phyloP scores from a whole-genome alignment of 2,329 filamentous ascomycete species.

The Tolypocladium amazonense region DNA sequence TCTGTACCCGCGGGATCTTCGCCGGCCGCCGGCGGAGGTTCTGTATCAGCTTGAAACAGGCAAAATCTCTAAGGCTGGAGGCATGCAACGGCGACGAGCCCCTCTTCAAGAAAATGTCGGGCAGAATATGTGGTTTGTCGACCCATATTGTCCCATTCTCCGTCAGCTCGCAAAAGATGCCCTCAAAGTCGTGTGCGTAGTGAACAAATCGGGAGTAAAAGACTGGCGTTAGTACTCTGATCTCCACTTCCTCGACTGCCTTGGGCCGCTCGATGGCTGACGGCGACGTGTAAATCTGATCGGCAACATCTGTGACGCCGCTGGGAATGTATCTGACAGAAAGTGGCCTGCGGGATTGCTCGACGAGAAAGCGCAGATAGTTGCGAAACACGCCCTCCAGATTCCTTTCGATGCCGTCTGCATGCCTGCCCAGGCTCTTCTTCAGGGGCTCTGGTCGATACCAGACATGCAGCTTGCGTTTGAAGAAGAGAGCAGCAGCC shows the following conservation, averaged over 20 bases:
- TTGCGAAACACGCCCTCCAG: conserved; percentile 36
- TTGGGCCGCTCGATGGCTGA: conserved; percentile 8
- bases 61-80: conserved; percentile 24
- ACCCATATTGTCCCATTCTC: conserved; percentile 49
- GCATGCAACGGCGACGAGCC: conserved; percentile 22
- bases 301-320: conserved; percentile 27
- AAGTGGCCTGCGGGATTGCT: conserved; percentile 30
- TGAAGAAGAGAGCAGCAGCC: conserved; percentile 46
- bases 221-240: conserved; percentile 50
- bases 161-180: conserved; percentile 47
- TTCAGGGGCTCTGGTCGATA: conserved; percentile 51
- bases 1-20: conserved; percentile 28
- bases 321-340: conserved; percentile 43
- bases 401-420: conserved; percentile 35
- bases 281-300: conserved; percentile 27
- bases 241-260: conserved; percentile 30
- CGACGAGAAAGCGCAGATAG: conserved; percentile 39
- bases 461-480: conserved; percentile 50
- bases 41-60: conserved; percentile 32
- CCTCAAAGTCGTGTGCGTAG: conserved; percentile 52
- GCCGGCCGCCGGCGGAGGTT: conserved; percentile 29
- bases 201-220: conserved; percentile 59
- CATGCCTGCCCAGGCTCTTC: conserved; percentile 41
- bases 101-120: conserved; percentile 31
- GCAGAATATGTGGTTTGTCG: conserved; percentile 42